phyloP scores from a whole-genome alignment of 1,284 basidiomycete genomes.

The Trichosporon coremiiforme region DNA sequence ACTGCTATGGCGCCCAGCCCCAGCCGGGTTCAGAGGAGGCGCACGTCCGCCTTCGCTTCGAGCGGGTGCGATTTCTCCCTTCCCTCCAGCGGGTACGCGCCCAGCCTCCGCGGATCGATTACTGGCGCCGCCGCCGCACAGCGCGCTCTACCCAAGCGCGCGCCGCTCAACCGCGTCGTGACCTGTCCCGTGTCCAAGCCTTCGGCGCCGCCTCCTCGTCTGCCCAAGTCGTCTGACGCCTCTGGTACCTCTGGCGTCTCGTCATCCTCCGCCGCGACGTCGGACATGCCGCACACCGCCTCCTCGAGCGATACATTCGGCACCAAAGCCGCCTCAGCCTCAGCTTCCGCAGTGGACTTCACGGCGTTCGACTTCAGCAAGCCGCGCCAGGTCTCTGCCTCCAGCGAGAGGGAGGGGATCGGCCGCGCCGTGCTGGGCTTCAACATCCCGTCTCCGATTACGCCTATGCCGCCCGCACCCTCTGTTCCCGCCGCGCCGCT shows the following conservation, averaged over 20 bases:
- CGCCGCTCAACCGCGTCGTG: constrained; percentile 7
- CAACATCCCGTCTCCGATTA: neutral
- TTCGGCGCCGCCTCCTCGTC: neutral
- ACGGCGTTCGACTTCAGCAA: neutral
- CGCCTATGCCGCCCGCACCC: neutral
- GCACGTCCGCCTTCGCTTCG: neutral
- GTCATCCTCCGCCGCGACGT: too few species aligned
- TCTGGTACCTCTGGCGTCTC: too few species aligned
- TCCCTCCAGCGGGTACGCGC: neutral
- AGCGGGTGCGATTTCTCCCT: constrained; percentile 10
- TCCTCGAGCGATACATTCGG: neutral
- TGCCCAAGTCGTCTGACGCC: neutral
- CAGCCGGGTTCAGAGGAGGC: neutral
- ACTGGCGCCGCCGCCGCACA: neutral
- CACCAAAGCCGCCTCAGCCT: neutral
- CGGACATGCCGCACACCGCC: neutral
- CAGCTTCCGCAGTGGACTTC: neutral
- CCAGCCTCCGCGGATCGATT: neutral
- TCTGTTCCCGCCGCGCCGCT: neutral
- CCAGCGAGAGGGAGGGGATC: constrained; percentile 1
- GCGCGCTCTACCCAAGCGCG: neutral
- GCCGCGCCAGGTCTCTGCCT: constrained; percentile 3
- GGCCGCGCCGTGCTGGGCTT: constrained; percentile 16
- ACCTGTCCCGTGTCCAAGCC: neutral
- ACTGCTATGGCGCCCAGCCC: neutral